Evolutionary conservation across 352 stramenopile genomes (phyloP).

Genomic region (Paralagenidium karlingii): DNA sequence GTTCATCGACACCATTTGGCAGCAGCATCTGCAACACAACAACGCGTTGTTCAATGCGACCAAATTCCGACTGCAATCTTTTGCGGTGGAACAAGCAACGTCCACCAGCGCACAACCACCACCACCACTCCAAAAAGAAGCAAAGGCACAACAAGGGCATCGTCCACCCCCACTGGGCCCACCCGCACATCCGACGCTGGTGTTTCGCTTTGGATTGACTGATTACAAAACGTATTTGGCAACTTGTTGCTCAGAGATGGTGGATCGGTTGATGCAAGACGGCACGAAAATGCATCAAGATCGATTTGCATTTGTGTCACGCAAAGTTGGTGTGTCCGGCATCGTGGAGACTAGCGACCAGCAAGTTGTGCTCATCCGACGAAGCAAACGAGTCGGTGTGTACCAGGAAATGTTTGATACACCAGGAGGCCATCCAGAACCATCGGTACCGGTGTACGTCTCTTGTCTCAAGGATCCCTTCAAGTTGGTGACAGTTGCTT

Average conservation of each 20-base stretch:
- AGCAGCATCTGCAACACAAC: too few species aligned
- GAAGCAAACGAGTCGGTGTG: slow-evolving; percentile 45
- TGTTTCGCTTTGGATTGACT: slow-evolving; percentile 7
- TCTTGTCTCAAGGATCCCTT: background rate
- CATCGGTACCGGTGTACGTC: slow-evolving; percentile 11
- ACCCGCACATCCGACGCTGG: too few species aligned
- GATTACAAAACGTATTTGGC: slow-evolving; percentile 65
- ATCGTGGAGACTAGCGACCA: slow-evolving; percentile 49
- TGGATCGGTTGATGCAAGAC: slow-evolving; percentile 20
- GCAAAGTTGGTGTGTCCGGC: slow-evolving; percentile 68
- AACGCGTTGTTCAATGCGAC: too few species aligned
- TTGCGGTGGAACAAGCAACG: too few species aligned
- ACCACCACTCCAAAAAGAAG: too few species aligned
- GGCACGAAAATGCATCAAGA: slow-evolving; percentile 8
- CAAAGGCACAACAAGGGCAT: too few species aligned
- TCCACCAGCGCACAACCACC: too few species aligned
- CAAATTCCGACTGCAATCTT: too few species aligned
- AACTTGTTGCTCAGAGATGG: slow-evolving; percentile 42
- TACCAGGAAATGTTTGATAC: slow-evolving; percentile 71
- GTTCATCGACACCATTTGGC: too few species aligned
- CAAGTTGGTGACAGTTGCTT: background rate
- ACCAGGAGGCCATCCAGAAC: slow-evolving; percentile 67
- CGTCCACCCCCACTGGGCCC: too few species aligned
- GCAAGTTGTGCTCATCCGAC: slow-evolving; percentile 49
- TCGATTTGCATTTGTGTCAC: slow-evolving; percentile 44